Conservation (phyloP, 352 stramenopile species). For the Pythium aquatile region DNA sequence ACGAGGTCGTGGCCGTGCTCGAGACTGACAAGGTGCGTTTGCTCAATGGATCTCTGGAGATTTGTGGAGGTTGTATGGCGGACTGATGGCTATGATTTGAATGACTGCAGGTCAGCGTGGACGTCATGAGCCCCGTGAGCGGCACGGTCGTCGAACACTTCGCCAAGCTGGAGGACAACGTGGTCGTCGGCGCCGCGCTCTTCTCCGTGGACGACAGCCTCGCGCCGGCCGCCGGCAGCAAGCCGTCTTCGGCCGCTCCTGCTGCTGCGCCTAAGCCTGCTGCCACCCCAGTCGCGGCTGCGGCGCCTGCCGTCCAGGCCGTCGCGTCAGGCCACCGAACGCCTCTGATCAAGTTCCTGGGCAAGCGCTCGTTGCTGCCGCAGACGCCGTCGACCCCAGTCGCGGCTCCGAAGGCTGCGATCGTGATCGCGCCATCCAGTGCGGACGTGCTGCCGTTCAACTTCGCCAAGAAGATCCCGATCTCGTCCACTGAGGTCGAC, state of each 20-base stretch:
- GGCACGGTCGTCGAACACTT: constrained; percentile 94
- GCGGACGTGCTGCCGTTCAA: constrained; percentile 63
- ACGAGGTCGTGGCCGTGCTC: constrained; percentile 97
- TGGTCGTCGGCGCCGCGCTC: constrained; percentile 93
- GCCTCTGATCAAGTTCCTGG: constrained; percentile 68
- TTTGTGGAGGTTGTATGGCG: too few species aligned
- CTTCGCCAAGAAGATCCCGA: constrained; percentile 59
- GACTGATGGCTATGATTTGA: neutral
- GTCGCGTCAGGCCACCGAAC: constrained; percentile 37
- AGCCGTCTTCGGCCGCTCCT: constrained; percentile 19
- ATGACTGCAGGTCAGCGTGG: constrained; percentile 70
- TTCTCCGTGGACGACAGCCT: constrained; percentile 92
- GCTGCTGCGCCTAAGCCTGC: constrained; percentile 10
- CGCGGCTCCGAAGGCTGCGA: constrained; percentile 21
- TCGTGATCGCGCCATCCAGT: constrained; percentile 41
- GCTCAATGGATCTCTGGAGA: neutral
- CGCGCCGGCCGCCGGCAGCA: constrained; percentile 30
- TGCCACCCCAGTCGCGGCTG: neutral
- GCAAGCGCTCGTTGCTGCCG: constrained; percentile 68
- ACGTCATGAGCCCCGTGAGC: constrained; percentile 87
- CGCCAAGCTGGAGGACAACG: constrained; percentile 94
- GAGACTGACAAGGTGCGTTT: constrained; percentile 98
- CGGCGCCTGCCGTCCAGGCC: constrained; percentile 35
- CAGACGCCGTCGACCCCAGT: constrained; percentile 31
- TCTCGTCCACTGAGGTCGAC: constrained; percentile 61